These are phyloP conservation scores for Ceratobasidium theobromae DNA, from an alignment of 1,284 basidiomycete genomes.

Conservation along the genomic window DNA sequence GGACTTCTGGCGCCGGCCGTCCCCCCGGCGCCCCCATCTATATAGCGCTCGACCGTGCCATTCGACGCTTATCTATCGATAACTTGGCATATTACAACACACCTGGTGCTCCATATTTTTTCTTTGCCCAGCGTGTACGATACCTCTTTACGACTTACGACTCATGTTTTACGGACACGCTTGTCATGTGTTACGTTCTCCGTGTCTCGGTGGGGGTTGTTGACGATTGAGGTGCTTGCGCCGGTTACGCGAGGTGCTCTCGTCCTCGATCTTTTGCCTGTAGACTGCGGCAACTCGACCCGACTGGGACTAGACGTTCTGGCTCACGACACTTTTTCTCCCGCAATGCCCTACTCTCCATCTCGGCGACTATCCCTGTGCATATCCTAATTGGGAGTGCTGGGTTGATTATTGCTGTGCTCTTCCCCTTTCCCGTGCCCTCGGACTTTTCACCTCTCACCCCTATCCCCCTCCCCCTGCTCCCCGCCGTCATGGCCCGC, in stretches of 20 bases:
- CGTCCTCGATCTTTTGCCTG: not conserved
- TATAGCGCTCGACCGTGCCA: not conserved
- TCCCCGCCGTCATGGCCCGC: too few relatives aligned
- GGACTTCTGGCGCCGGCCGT: constrained; percentile 13
- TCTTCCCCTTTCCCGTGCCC: not conserved
- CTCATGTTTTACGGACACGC: constrained; percentile 25
- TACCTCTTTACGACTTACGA: constrained; percentile 17
- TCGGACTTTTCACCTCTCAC: not conserved
- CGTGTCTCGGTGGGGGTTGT: not conserved
- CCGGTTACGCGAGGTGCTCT: constrained; percentile 23
- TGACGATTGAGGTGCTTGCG: constrained; percentile 25
- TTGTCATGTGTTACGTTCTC: too few relatives aligned
- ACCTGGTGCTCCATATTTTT: constrained; percentile 6
- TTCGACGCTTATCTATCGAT: not conserved
- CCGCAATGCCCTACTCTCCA: not conserved
- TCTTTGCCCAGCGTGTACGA: not conserved
- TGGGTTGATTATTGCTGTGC: constrained; percentile 9
- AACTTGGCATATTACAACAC: not conserved
- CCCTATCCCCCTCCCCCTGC: not conserved
- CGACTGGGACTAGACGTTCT: too few relatives aligned
- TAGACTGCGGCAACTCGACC: not conserved
- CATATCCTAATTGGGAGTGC: not conserved
- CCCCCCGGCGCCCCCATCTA: constrained; percentile 2
- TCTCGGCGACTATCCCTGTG: not conserved
- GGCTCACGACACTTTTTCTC: too few relatives aligned